Evolutionary conservation across 1,139 yeast species (phyloP).

Genomic region (Zygosaccharomyces pseudobailii): DNA sequence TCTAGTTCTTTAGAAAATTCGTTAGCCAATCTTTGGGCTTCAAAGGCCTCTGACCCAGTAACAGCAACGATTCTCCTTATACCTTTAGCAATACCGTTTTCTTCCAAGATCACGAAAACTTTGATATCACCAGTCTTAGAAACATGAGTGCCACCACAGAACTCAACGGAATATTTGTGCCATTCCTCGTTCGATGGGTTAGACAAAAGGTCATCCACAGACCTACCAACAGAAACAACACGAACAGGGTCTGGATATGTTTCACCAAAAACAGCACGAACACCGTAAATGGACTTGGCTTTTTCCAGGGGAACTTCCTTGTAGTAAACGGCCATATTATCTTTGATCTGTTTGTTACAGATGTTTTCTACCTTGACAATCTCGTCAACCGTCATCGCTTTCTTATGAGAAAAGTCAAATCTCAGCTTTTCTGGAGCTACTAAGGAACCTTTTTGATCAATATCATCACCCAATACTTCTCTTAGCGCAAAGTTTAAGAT

Average conservation of each 20-base stretch:
- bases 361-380: slow-evolving; percentile 69
- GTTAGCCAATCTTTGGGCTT: slow-evolving; percentile 76
- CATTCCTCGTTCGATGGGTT: slow-evolving; percentile 71
- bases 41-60: slow-evolving; percentile 85
- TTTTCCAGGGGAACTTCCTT: slow-evolving; percentile 70
- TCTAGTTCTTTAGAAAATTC: slow-evolving; percentile 62
- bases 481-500: slow-evolving; percentile 84
- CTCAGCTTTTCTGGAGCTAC: slow-evolving; percentile 94
- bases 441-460: slow-evolving; percentile 95
- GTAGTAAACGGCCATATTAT: slow-evolving; percentile 68
- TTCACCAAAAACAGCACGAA: slow-evolving; percentile 98
- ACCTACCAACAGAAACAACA: slow-evolving; percentile 91
- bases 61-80: slow-evolving; percentile 97
- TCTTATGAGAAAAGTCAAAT: slow-evolving; percentile 92
- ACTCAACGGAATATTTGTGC: slow-evolving; percentile 78
- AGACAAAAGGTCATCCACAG: slow-evolving; percentile 73
- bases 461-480: slow-evolving; percentile 77
- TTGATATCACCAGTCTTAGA: slow-evolving; percentile 88
- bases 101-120: slow-evolving; percentile 84
- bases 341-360: slow-evolving; percentile 64
- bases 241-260: slow-evolving; percentile 98
- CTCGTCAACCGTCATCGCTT: slow-evolving; percentile 67
- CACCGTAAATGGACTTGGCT: slow-evolving; percentile 74
- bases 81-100: slow-evolving; percentile 97
- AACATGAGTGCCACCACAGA: slow-evolving; percentile 99